Evolutionary conservation across 1,284 basidiomycete species (phyloP).

Genomic region (Malassezia vespertilionis): DNA sequence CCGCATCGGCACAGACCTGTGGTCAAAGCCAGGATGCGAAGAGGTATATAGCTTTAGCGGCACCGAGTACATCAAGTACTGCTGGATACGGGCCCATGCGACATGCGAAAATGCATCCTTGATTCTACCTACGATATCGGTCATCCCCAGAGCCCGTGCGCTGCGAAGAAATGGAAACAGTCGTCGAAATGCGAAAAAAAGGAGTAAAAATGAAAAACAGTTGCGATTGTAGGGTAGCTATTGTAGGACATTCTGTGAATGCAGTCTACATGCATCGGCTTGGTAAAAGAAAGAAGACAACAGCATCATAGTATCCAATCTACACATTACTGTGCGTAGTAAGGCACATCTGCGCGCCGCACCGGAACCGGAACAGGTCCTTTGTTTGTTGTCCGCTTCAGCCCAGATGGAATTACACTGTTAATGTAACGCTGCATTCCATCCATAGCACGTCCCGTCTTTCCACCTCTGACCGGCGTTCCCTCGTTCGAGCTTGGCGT

Average conservation of each 20-base stretch:
- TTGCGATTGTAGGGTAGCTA: too few species aligned
- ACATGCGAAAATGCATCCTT: too few species aligned
- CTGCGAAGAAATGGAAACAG: too few species aligned
- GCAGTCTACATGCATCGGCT: too few species aligned
- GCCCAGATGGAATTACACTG: constrained; percentile 28
- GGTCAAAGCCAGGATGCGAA: background rate
- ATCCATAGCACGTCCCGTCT: constrained; percentile 6
- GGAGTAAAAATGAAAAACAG: too few species aligned
- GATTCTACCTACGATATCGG: too few species aligned
- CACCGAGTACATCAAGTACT: constrained; percentile 29
- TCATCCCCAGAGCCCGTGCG: too few species aligned
- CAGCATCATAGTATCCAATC: too few species aligned
- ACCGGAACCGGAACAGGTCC: constrained; percentile 25
- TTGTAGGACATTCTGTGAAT: too few species aligned
- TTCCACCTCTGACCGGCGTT: constrained; percentile 10
- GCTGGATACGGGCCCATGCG: background rate
- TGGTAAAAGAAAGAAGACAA: too few species aligned
- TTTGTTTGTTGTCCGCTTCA: constrained; percentile 34
- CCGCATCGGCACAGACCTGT: constrained; percentile 21
- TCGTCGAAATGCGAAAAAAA: too few species aligned
- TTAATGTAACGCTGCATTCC: constrained; percentile 35
- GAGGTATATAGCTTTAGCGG: constrained; percentile 21
- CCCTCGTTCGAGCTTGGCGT: background rate
- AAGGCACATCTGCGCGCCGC: constrained; percentile 24
- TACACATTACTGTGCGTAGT: constrained; percentile 6